phyloP scores from a whole-genome alignment of 2,329 filamentous ascomycete genomes.

The Penicillium sp. region DNA sequence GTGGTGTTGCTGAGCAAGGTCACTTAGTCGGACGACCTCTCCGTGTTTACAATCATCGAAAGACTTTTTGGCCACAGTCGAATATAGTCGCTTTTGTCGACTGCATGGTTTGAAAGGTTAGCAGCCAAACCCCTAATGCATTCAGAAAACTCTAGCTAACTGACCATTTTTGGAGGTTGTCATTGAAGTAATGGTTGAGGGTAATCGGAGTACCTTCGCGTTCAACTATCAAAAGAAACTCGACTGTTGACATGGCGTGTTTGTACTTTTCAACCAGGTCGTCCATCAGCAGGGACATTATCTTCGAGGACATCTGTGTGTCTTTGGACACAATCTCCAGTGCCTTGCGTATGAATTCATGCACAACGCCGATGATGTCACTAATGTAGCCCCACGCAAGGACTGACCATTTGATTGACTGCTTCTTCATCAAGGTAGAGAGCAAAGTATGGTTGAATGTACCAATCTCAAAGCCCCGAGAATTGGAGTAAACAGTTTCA shows the following conservation, averaged over 20 bases:
- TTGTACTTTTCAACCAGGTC: slow-evolving; percentile 44
- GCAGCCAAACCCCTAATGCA: not conserved
- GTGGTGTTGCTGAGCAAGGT: not conserved
- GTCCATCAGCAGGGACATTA: slow-evolving; percentile 49
- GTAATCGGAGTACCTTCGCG: slow-evolving; percentile 49
- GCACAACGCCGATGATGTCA: slow-evolving; percentile 52
- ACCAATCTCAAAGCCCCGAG: not conserved
- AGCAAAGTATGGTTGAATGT: not conserved
- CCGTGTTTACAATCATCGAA: not conserved
- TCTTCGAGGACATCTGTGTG: slow-evolving; percentile 38
- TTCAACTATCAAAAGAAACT: slow-evolving; percentile 52
- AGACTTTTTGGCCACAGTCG: not conserved
- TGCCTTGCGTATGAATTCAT: slow-evolving; percentile 52
- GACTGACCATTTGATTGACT: slow-evolving; percentile 55
- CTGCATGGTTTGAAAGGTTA: not conserved
- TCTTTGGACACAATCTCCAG: slow-evolving; percentile 50
- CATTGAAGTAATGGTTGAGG: slow-evolving; percentile 53
- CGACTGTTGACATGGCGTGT: not conserved
- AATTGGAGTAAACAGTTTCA: not conserved
- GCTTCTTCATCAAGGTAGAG: slow-evolving; percentile 49
- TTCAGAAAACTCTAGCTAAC: not conserved
- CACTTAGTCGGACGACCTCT: not conserved
- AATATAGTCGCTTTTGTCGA: not conserved
- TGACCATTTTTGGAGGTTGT: slow-evolving; percentile 41
- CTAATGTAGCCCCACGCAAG: slow-evolving; percentile 53